Evolutionary conservation across 1,139 yeast genomes (phyloP), one percentile per base, ranked within the genome.

Genomic region (Suhomyces maxii): DNA sequence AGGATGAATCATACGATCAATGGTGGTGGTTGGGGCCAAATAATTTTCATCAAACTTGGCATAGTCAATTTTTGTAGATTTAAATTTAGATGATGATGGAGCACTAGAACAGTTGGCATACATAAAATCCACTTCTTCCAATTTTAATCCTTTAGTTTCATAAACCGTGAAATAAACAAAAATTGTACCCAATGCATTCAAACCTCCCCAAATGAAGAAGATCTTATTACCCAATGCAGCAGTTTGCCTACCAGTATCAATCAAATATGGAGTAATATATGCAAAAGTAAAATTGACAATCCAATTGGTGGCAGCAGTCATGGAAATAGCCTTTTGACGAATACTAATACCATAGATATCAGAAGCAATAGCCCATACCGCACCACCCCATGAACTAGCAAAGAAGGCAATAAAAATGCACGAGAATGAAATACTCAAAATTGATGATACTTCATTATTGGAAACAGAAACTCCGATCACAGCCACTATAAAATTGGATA

Each of bases 351-450:
- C 86, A 71, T 79, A 86, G 48, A 85, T 77, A 64, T 87, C 95
- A 42, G 89, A 85, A 48, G 84, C 77, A 48, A 85, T 70, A 36
- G 88, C 91, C 93, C 93, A 86, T 26, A 81, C 82, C 42, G 81
- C 75, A 34, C 91, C 91, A 59, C 93, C 95, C 91, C 91, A 86
- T 26, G 90, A 77, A 45, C 87, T 71, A 13, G 91, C 91, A 62
- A 84, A 86, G 62, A 81, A 83, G 26, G 86, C 83, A 58, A 85
- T 85, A 60, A 84, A 86, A 33, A 81, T 64, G 73, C 90, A 86
- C 32, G 84, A 76, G 65, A 86, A 84, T 11, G 86, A 82, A 52
- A 62, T 67, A 49, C 74, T 63, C 9, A 72, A 57, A 13, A 64
- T 60, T 9, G 75, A 67, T 33, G 62, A 58, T 3, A 61, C 58